Percentiles rank a stretch among this genome's conserved stretches.
These are phyloP conservation scores for Leccinum subtestaceum DNA, from an alignment of 768 basidiomycete genomes.

Conservation along the genomic window DNA sequence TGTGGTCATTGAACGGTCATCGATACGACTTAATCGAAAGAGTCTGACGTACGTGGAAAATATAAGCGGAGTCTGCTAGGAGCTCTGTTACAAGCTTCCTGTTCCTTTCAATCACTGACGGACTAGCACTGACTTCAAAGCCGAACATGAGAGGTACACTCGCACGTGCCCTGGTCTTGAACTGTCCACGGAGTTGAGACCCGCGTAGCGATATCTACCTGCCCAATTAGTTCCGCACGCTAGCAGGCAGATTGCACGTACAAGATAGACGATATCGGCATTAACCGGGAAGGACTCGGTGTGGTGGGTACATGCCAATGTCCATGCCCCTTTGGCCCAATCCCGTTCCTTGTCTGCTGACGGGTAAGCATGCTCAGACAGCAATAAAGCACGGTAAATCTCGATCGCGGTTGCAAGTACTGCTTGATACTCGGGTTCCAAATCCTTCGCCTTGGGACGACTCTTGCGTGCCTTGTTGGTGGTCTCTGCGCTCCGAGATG, in stretches of 20 bases:
- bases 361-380: not conserved
- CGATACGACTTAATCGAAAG: not conserved
- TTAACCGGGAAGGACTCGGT: not conserved
- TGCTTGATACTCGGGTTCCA: not conserved
- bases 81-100: not conserved
- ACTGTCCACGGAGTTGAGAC: not conserved
- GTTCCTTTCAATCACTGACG: not conserved
- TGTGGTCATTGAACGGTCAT: not conserved
- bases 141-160: not conserved
- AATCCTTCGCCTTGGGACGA: not conserved
- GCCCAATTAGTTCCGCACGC: not conserved
- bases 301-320: not conserved
- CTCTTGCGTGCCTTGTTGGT: not conserved
- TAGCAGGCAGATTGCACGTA: not conserved
- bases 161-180: not conserved
- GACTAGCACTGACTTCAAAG: not conserved
- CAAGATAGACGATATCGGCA: not conserved
- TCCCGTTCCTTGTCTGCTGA: not conserved
- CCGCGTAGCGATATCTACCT: not conserved
- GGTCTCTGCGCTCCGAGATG: not conserved
- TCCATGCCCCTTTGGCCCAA: not conserved
- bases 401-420: not conserved
- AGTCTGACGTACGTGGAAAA: not conserved
- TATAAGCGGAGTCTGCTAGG: not conserved
- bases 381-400: not conserved